These are phyloP conservation scores for Russula vinacea DNA, from an alignment of 768 basidiomycete genomes.

Conservation along the genomic window DNA sequence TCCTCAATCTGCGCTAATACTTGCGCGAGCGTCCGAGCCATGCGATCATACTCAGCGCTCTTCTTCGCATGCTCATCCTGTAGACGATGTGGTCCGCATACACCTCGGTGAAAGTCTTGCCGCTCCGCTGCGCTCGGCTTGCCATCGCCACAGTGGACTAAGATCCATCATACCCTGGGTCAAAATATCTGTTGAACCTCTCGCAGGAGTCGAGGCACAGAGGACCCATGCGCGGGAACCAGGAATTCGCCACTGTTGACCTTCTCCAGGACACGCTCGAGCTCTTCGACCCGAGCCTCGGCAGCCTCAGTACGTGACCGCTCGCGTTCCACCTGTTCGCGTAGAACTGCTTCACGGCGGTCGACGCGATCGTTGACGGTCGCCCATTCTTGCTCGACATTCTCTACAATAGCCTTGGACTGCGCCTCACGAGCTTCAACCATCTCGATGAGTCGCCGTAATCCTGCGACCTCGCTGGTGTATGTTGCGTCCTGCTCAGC, in stretches of 20 bases:
- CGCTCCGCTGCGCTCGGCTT: slow-evolving; percentile 71
- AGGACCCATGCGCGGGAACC: slow-evolving; percentile 44
- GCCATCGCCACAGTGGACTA: slow-evolving; percentile 86
- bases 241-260: slow-evolving; percentile 74
- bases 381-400: slow-evolving; percentile 81
- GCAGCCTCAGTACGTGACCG: slow-evolving; percentile 61
- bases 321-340: slow-evolving; percentile 72
- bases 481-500: slow-evolving; percentile 86
- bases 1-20: slow-evolving; percentile 91
- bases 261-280: slow-evolving; percentile 68
- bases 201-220: slow-evolving; percentile 49
- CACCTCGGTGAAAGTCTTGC: slow-evolving; percentile 91
- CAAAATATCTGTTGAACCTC: slow-evolving; percentile 42
- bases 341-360: slow-evolving; percentile 59
- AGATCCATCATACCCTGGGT: slow-evolving; percentile 62
- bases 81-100: slow-evolving; percentile 87
- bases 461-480: slow-evolving; percentile 66
- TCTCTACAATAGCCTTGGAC: slow-evolving; percentile 75
- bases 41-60: slow-evolving; percentile 76
- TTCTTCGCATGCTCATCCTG: slow-evolving; percentile 80
- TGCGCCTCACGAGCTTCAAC: slow-evolving; percentile 88
- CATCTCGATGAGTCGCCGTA: slow-evolving; percentile 73
- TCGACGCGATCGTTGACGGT: slow-evolving; percentile 66
- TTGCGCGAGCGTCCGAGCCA: slow-evolving; percentile 75
- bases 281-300: slow-evolving; percentile 66